These are phyloP conservation scores for Sugiyamaella xylanicola DNA, from an alignment of 1,139 yeast species.

Conservation along the genomic window DNA sequence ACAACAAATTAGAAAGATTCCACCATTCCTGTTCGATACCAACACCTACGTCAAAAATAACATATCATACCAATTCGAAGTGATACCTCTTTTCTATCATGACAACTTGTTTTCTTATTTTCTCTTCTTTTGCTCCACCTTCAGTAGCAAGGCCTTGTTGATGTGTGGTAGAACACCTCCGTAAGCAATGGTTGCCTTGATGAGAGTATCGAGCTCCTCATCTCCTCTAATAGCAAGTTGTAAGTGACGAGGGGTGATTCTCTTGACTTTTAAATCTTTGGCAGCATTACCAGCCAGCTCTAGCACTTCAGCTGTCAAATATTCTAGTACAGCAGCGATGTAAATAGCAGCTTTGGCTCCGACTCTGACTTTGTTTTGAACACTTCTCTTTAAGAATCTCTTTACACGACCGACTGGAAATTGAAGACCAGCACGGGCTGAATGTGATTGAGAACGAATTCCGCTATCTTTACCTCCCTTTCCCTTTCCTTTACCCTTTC, in stretches of 20 bases:
- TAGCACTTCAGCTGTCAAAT: conserved; percentile 95
- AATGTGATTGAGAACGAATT: conserved; percentile 72
- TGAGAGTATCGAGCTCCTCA: conserved; percentile 94
- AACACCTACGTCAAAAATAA: no score
- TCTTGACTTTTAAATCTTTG: conserved; percentile 94
- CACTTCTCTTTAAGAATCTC: conserved; percentile 88
- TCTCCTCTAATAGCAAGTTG: conserved; percentile 99
- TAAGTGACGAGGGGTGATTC: conserved; percentile 98
- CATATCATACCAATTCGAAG: no score
- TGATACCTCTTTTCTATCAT: no score
- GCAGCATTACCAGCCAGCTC: conserved; percentile 99
- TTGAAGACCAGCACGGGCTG: conserved; percentile 96
- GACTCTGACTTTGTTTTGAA: conserved; percentile 91
- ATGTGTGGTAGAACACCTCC: conserved; percentile 99
- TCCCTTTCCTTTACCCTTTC: conserved; percentile 88
- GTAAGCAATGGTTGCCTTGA: conserved; percentile 96
- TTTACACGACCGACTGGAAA: conserved; percentile 99
- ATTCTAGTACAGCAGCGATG: conserved; percentile 94
- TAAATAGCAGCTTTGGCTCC: conserved; percentile 98
- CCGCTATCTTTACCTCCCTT: conserved; percentile 72
- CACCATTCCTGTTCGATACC: no score
- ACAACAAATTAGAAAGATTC: no score
- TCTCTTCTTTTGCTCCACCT: conserved; percentile 81
- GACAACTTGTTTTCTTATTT: no score
- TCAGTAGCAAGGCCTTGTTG: conserved; percentile 88